Base-by-base conservation (phyloP, 2,329 filamentous ascomycete genomes). In the Pseudogymnoascus sp. region DNA sequence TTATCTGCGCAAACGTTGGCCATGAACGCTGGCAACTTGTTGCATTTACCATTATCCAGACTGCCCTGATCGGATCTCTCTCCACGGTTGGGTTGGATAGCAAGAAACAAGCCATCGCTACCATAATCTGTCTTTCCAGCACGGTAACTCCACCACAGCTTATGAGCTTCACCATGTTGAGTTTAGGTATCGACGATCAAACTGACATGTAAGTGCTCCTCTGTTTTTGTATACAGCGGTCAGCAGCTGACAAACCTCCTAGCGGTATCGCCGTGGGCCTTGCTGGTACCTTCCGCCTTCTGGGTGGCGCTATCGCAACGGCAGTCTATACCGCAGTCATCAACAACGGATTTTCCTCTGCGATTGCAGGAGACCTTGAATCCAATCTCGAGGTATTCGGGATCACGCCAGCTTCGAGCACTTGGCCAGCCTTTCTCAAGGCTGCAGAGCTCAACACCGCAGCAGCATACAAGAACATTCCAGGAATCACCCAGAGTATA, bases 241-340 rank as follows among this genome's bases (percentile, higher is more conserved):
- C 33, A 35, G 33, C 33, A 35, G 33, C 33, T 35, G 9, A 35
- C 33, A 35, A 35, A 35, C 33, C 33, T 35, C 33, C 33, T 35
- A 35, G 33, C 3, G 33, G 33, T 35, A 35, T 35, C 33, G 33
- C 33, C 11, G 33, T 35, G 33, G 33, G 33, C 33, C 33, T 35
- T 35, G 33, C 33, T 14, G 33, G 33, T 12, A 35, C 33, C 33
- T 35, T 35, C 11, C 33, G 33, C 33, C 33, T 35, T 35, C 33
- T 35, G 11, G 33, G 33, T 35, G 33, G 33, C 33, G 33, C 33
- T 35, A 35, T 35, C 33, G 74, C 74, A 7, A 75, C 72, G 3
- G 74, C 73, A 28, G 75, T 77, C 62, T 77, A 75, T 69, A 74
- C 72, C 0, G 69, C 72, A 31, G 74, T 77, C 45, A 69, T 71